Evolutionary conservation across 176 grass and related monocot genomes (phyloP), one percentile per base, ranked within the genome.

Genomic region (Oryza glaberrima): DNA sequence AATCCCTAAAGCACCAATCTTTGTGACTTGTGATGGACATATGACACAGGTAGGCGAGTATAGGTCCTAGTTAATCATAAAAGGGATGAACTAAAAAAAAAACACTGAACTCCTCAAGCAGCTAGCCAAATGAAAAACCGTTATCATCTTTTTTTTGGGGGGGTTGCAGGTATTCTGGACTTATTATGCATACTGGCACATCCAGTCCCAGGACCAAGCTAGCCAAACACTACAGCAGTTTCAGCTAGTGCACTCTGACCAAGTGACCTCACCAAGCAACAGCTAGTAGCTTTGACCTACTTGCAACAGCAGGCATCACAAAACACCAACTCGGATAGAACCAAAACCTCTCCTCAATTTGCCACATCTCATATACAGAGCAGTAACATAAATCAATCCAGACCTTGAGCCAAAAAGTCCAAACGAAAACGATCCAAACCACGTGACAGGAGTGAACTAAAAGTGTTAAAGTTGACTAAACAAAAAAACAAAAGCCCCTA

Each of bases 211-310:
- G 70, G 70, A 32, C 49, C 49, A 52, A 52, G 14, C 70, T 35
- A 36, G 11, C 66, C 66, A 65, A 11, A 43, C 68, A 48, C 66
- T 6, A 41, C 35, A 36, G 35, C 35, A 36, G 35, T 36, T 36
- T 36, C 16, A 20, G 3, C 35, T 66, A 14, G 77, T 34, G 65
- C 67, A 73, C 60, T 68, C 83, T 83, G 74, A 79, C 84, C 79
- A 51, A 52, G 47, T 86, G 68, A 90, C 61, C 76, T 86, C 84
- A 83, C 84, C 4, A 47, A 86, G 36, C 4, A 83, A 36, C 26
- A 67, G 68, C 61, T 23, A 9, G 5, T 23, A 9, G 47, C 79
- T 90, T 90, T 90, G 74, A 90, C 84, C 77, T 74, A 75, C 36
- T 20, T 70, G 78, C n/a, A 67, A 22, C 30, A 38, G 10, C 83